Conservation (phyloP, 306 rosid genomes). For the Amphicarpaea edgeworthii region DNA sequence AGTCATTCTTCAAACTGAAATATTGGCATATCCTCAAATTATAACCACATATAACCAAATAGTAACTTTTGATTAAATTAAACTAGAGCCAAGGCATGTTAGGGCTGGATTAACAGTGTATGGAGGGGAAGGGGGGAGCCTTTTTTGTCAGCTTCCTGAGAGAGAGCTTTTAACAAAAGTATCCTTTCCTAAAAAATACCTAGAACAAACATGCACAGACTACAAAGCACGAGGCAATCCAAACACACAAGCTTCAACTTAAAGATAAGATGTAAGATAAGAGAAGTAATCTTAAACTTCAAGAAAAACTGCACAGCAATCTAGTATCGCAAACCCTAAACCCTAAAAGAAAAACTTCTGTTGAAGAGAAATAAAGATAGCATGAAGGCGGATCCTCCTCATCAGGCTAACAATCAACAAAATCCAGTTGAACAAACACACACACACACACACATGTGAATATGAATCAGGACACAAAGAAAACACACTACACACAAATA, state of each 20-base stretch:
- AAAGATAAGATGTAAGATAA: conserved; percentile 28
- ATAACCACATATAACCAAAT: conserved; percentile 9
- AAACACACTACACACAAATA: background rate
- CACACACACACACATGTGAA: background rate
- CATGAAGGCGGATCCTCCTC: conserved; percentile 5
- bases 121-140: no score
- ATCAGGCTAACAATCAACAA: conserved; percentile 9
- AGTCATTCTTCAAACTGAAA: conserved; percentile 30
- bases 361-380: conserved; percentile 35
- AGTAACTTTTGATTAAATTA: conserved; percentile 4
- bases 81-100: background rate
- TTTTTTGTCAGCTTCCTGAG: background rate
- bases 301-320: conserved; percentile 35
- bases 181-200: background rate
- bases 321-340: background rate
- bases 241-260: conserved; percentile 16
- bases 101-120: conserved; percentile 3
- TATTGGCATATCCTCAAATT: conserved; percentile 3
- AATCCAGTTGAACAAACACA: conserved; percentile 13
- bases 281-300: conserved; percentile 1
- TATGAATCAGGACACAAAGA: background rate
- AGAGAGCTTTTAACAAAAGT: background rate
- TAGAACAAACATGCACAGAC: conserved; percentile 11
- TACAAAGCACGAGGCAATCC: background rate
- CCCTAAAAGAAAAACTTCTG: conserved; percentile 4